phyloP scores from a whole-genome alignment of 306 rosid species.

The Purshia tridentata region DNA sequence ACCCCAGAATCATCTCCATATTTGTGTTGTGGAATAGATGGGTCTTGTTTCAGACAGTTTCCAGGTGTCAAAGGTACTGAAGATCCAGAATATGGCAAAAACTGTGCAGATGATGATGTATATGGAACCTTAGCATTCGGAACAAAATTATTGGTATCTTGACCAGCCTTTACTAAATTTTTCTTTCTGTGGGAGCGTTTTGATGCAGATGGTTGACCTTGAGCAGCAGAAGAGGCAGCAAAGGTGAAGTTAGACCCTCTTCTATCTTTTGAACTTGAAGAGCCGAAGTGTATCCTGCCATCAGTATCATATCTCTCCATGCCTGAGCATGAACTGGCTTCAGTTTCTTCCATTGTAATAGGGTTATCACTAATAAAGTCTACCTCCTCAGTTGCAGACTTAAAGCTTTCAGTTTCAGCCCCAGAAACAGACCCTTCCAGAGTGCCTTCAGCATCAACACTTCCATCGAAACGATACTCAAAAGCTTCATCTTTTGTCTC shows the following conservation, averaged over 20 bases:
- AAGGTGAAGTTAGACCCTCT: constrained; percentile 66
- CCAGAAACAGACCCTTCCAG: constrained; percentile 58
- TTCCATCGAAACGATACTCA: constrained; percentile 27
- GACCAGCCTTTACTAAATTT: constrained; percentile 50
- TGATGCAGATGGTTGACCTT: constrained; percentile 52
- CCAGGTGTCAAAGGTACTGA: constrained; percentile 48
- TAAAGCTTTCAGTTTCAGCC: constrained; percentile 83
- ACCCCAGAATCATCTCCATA: constrained; percentile 34
- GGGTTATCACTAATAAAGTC: constrained; percentile 45
- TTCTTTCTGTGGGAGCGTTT: constrained; percentile 67
- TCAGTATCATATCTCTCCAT: constrained; percentile 42
- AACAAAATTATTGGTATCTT: constrained; percentile 43
- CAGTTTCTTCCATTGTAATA: constrained; percentile 45
- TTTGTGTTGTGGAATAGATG: constrained; percentile 40
- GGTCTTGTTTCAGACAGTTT: constrained; percentile 43
- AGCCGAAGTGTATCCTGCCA: constrained; percentile 34
- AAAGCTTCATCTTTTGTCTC: constrained; percentile 35
- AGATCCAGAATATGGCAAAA: constrained; percentile 50
- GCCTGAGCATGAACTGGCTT: constrained; percentile 40
- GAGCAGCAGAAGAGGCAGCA: constrained; percentile 69
- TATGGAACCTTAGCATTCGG: constrained; percentile 56
- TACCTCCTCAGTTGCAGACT: constrained; percentile 68
- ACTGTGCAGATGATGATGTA: constrained; percentile 56
- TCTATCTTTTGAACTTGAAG: constrained; percentile 48
- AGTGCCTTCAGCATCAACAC: constrained; percentile 39